A percentile compares a stretch with the other conserved stretches of the same genome.
Conservation (phyloP, 2,329 filamentous ascomycete genomes). For the Didymella exigua region DNA sequence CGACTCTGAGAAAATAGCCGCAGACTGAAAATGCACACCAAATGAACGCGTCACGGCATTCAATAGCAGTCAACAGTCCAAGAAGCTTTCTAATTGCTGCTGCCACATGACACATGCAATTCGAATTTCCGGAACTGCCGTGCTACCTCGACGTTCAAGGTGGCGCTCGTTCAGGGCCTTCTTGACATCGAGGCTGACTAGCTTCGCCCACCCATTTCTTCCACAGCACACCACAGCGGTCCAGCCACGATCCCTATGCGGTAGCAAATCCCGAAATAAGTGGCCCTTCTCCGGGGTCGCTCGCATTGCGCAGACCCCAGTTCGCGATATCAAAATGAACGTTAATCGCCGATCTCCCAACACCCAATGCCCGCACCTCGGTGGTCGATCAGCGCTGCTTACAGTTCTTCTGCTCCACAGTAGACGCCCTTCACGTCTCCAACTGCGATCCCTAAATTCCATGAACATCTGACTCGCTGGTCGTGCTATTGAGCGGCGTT, state of each 20-base stretch:
- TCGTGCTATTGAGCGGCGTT: not conserved
- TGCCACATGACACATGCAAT: not conserved
- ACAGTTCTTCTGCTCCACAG: slow-evolving; percentile 1
- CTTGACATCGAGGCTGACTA: slow-evolving; percentile 8
- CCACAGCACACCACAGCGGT: slow-evolving; percentile 7
- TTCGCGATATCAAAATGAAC: not conserved
- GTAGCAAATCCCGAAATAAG: not conserved
- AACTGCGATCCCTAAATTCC: not conserved
- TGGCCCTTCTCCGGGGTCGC: slow-evolving; percentile 1
- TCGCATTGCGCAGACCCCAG: not conserved
- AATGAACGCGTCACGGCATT: not conserved
- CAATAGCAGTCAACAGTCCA: not conserved
- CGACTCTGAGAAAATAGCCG: not conserved
- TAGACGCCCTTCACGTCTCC: not conserved
- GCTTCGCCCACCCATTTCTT: slow-evolving; percentile 5
- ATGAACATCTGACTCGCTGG: not conserved
- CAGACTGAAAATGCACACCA: not conserved
- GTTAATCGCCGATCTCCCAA: slow-evolving; percentile 10
- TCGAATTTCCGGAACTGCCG: not conserved
- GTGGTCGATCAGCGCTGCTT: slow-evolving; percentile 10
- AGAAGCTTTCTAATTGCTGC: not conserved
- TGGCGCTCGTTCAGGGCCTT: not conserved
- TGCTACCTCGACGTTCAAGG: slow-evolving; percentile 5
- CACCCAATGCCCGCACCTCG: slow-evolving; percentile 1
- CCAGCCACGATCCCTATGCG: not conserved